Evolutionary conservation across 208 protist species (phyloP), one percentile per base, ranked within the genome.

Genomic region (Hexamita inflata): DNA sequence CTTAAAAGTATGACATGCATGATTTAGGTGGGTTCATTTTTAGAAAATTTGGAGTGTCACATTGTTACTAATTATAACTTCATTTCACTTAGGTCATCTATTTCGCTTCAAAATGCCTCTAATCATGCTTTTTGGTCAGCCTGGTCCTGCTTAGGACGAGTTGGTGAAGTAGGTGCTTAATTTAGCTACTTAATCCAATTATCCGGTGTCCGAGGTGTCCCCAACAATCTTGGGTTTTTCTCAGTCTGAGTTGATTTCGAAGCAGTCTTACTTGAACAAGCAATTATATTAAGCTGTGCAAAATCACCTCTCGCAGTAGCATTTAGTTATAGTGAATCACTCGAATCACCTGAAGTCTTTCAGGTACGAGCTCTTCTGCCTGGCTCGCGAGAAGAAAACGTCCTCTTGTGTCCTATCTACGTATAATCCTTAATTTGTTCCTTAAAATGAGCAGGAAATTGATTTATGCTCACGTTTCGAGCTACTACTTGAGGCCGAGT

Each of bases 281-380:
- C 60, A 30, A 38, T 34, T 66, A 34, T 30, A 30, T 34, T 30
- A 66, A 30, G 13, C 30, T 38, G 60, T 66, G 15, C 24, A 15
- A 24, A 15, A 66, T 15, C 34, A 66, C 60, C 30, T 66, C 13
- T 66, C 60, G 15, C 15, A n/a, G 15, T 15, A n/a, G 60, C 60
- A 30, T 45, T 34, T 70, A n/a, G 64, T 70, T n/a, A 70, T 70
- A 24, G 64, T 70, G 38, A 34, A 70, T 38, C 35, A 45, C 35
- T 45, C 64, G 9, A 70, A 70, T 49, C 64, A 70, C 35, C 11
- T 34, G 35, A 70, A 70, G 35, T 42, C 30, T 38, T 70, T 70
- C n/a, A n/a, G 64, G 9, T 70, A 70, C 42, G 64, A 70, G 38
- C 64, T 70, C 2, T 49, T 57, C 42, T 70, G 64, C 38, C 9